Evolutionary conservation across 2,329 filamentous ascomycete genomes (phyloP).

Genomic region (Cucurbitaria berberidis): DNA sequence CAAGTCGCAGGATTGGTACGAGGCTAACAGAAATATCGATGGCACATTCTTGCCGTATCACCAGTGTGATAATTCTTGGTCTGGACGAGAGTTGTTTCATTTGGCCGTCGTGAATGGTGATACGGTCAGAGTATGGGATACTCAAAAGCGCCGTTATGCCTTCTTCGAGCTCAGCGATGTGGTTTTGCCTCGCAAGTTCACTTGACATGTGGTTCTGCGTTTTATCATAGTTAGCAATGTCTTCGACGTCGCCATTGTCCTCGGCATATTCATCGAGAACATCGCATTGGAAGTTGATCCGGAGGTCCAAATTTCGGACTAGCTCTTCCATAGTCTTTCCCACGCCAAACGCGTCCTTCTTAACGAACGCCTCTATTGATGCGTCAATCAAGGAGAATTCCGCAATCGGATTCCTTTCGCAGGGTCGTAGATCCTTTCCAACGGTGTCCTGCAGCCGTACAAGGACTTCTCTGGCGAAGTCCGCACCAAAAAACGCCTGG

Average conservation of each 20-base stretch:
- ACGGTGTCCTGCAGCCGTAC: constrained; percentile 1
- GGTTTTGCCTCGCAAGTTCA: neutral
- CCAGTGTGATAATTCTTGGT: constrained; percentile 3
- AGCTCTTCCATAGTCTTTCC: constrained; percentile 7
- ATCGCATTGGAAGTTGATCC: constrained; percentile 9
- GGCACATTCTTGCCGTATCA: constrained; percentile 3
- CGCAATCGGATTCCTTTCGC: neutral
- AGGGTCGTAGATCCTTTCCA: constrained; percentile 9
- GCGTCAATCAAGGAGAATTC: constrained; percentile 3
- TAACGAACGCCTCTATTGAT: constrained; percentile 6
- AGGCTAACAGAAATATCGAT: neutral
- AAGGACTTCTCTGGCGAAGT: constrained; percentile 6
- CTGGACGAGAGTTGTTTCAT: neutral
- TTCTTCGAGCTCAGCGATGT: neutral
- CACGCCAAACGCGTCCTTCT: constrained; percentile 11
- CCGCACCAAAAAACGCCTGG: constrained; percentile 3
- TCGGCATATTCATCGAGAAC: neutral
- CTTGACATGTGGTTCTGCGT: neutral
- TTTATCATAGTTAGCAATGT: neutral
- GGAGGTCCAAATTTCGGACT: constrained; percentile 10
- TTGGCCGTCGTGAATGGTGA: constrained; percentile 2
- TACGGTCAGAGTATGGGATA: constrained; percentile 2
- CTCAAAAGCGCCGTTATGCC: neutral
- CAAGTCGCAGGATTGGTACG: neutral
- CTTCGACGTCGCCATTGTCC: neutral